Evolutionary conservation across 805 yeast genomes (phyloP), one percentile per base, ranked within the genome.

Genomic region (Pichia cephalocereana): DNA sequence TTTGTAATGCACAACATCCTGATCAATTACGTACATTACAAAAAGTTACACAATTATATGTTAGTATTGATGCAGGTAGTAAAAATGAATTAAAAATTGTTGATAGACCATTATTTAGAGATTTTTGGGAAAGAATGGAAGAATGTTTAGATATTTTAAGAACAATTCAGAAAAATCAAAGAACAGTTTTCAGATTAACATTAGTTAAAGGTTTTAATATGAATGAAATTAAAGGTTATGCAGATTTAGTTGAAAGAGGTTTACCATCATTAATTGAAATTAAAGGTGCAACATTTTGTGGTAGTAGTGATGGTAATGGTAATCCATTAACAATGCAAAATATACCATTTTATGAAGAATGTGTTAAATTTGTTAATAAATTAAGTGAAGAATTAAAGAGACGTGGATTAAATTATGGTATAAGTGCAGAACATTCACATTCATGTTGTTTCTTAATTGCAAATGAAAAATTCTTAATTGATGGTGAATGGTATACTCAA

Each of bases 1-100:
- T 89, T 12, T 90, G 97, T 68, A 89, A 89, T 62, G 97, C 97
- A 9, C 97, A 89, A 69, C 97, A 89, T 65, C 97, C 97, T 4
- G 89, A 83, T 45, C 85, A 88, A 52, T 70, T 89, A 55, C 79
- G 75, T 23, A 72, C 74, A 3, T 70, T 89, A 59, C 67, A 76
- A 31, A 84, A 82, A 57, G 96, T 89, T 9, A 89, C 97, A 1
- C 97, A 89, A 68, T 71, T 89, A 41, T 89, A 89, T 61, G 96
- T 89, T 18, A 86, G 96, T 43, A 89, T 89, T 56, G 97, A 89
- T 70, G 96, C 97, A 1, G 83, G 96, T n/a, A 84, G 88, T 8
- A 87, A 83, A 60, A 75, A 74, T 26, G 86, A 85, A 53, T 74
- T 89, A 62, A 85, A 86, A 57, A 80, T 79, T 55, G 88, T 89